Evolutionary conservation across 257 asterid species (phyloP).

Genomic region (Leptodermis oblonga): DNA sequence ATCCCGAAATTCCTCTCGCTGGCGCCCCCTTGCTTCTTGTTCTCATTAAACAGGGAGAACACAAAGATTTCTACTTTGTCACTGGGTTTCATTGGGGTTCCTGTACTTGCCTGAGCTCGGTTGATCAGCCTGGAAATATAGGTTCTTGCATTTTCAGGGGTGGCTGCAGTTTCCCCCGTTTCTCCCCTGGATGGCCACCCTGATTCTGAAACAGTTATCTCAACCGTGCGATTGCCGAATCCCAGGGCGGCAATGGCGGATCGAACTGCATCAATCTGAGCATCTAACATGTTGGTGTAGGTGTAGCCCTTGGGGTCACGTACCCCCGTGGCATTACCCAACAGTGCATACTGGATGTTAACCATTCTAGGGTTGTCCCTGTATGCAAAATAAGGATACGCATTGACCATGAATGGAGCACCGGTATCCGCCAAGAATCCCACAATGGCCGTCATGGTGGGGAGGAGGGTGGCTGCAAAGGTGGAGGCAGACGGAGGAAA

Average conservation of each 20-base stretch:
- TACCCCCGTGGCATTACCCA: conserved; percentile 40
- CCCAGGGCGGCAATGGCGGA: conserved; percentile 45
- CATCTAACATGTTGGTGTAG: conserved; percentile 55
- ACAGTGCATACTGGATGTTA: conserved; percentile 38
- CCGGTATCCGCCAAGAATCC: conserved; percentile 46
- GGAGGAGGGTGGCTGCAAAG: conserved; percentile 49
- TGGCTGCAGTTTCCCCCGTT: conserved; percentile 41
- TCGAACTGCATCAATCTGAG: conserved; percentile 58
- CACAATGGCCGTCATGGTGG: conserved; percentile 47
- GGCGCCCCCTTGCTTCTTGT: conserved; percentile 46
- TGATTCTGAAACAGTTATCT: conserved; percentile 45
- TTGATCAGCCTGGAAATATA: conserved; percentile 38
- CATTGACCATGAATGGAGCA: conserved; percentile 61
- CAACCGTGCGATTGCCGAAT: conserved; percentile 31
- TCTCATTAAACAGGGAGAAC: conserved; percentile 56
- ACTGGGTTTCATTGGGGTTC: conserved; percentile 57
- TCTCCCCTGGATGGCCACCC: conserved; percentile 77
- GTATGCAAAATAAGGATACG: conserved; percentile 67
- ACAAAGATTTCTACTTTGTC: conserved; percentile 39
- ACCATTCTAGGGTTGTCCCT: conserved; percentile 39
- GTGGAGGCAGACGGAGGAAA: conserved; percentile 65
- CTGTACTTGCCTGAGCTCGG: conserved; percentile 37
- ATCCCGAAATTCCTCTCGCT: conserved; percentile 64
- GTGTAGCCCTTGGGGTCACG: conserved; percentile 43
- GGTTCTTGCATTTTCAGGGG: conserved; percentile 44